Evolutionary conservation across 1,284 basidiomycete species (phyloP), one percentile per base, ranked within the genome.

Genomic region (Apiotrichum veenhuisii): DNA sequence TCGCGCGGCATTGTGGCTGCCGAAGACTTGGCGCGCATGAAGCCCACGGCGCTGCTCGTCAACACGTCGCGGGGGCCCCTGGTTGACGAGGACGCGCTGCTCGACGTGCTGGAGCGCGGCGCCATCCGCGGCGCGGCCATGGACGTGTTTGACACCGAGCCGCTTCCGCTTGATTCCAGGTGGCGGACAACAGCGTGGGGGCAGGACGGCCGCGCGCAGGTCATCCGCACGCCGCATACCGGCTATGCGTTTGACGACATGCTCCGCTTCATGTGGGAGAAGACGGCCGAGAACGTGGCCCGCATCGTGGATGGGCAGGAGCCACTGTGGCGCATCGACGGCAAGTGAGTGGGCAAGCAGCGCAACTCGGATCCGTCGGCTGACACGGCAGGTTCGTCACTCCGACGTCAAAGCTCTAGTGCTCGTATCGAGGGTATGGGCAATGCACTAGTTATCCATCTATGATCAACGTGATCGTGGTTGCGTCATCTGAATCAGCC

Each of bases 121-220:
- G 65, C 55, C 44, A 64, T 72, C 8, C 51, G 58, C 7, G 76
- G 72, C 11, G 69, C 66, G 0, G 74, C 68, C 3, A 42, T 73
- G 20, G 74, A 76, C 55, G 85, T 87, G 0, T 87, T 81, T 66
- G 83, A 85, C 44, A 65, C 80, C 37, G 85, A 87, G 64, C 85
- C 85, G 9, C 72, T 87, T 40, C 84, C 84, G 4, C 61, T 80
- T 23, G 79, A 83, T 50, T 86, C 43, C 75, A 82, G 43, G 75
- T 71, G 49, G 71, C 82, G 60, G 71, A 80, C 38, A 82, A 84
- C 62, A 80, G 27, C 54, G 37, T 67, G 65, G 65, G 65, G 65
- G 23, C 8, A 50, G 83, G 18, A 83, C 80, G 20, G 64, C 14
- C 50, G 64, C 47, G 30, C 47, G 5, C 49, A 58, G 50, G 61